A percentile compares a stretch with the other conserved stretches of the same genome.
Conservation (phyloP, 495 filamentous ascomycete species). For the Bacidia rubella region DNA sequence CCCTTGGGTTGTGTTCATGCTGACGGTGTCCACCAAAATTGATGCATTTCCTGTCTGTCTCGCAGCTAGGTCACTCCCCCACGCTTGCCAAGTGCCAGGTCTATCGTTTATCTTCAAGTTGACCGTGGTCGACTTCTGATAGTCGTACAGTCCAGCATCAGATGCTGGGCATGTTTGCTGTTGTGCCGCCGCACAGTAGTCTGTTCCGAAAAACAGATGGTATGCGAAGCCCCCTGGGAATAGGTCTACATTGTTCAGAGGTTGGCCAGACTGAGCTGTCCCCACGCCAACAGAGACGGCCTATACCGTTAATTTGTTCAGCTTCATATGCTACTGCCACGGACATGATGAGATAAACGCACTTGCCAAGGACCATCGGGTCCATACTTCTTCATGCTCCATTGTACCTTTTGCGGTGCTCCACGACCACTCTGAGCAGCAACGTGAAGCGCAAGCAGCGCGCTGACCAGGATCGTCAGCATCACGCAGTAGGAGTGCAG, state of each 20-base stretch:
- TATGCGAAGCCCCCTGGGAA: slow-evolving; percentile 7
- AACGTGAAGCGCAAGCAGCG: too few species aligned
- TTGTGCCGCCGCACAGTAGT: background rate
- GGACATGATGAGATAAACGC: background rate
- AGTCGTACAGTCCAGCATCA: slow-evolving; percentile 5
- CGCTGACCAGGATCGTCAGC: too few species aligned
- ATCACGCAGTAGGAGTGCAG: too few species aligned
- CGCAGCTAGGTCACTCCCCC: background rate
- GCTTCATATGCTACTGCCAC: background rate
- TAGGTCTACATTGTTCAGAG: slow-evolving; percentile 5
- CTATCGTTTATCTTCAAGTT: background rate
- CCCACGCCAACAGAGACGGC: slow-evolving; percentile 8
- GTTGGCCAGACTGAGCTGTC: background rate
- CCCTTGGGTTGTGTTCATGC: background rate
- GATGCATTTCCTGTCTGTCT: background rate
- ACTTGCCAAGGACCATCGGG: slow-evolving; percentile 14
- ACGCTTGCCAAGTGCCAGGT: background rate
- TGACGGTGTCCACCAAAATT: slow-evolving; percentile 5
- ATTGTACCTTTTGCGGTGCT: slow-evolving; percentile 1
- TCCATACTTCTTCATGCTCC: slow-evolving; percentile 12
- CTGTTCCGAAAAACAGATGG: background rate
- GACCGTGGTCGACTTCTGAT: background rate
- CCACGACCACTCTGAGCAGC: too few species aligned
- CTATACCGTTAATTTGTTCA: background rate
- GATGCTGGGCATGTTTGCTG: background rate